Conservation (phyloP, 208 protist species). For the Naegleria lovaniensis region DNA sequence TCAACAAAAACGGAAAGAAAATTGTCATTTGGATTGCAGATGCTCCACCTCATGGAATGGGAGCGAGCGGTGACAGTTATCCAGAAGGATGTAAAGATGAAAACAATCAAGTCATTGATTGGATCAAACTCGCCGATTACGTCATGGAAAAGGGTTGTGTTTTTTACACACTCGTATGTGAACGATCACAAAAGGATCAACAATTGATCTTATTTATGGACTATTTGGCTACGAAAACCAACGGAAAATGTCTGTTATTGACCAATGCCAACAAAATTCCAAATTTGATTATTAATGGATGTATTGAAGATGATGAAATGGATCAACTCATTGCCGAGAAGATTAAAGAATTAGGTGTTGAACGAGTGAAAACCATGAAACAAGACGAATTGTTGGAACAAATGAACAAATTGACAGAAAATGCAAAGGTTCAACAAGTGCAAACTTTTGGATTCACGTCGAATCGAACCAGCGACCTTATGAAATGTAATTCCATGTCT, state of each 20-base stretch:
- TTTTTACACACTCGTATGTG: background rate
- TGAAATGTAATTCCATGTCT: no score
- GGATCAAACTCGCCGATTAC: background rate
- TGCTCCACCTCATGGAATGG: constrained; percentile 35
- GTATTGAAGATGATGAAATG: background rate
- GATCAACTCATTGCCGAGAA: background rate
- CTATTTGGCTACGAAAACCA: no score
- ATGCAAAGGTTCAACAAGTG: no score
- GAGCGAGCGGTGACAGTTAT: background rate
- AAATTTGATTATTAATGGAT: no score
- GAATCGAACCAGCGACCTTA: no score
- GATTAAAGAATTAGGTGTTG: background rate
- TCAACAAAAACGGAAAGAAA: constrained; percentile 2
- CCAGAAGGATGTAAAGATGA: no score
- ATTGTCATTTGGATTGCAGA: constrained; percentile 37
- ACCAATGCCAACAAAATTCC: background rate
- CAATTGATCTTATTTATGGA: no score
- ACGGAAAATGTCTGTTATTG: background rate
- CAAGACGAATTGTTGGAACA: no score
- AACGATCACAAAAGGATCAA: background rate
- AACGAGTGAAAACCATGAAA: background rate
- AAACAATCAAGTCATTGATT: background rate
- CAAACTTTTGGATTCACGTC: no score
- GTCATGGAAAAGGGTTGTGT: background rate
- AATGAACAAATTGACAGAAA: no score